Evolutionary conservation across 2,329 filamentous ascomycete genomes (phyloP), one percentile per base, ranked within the genome.

Genomic region (Penicillium freii): DNA sequence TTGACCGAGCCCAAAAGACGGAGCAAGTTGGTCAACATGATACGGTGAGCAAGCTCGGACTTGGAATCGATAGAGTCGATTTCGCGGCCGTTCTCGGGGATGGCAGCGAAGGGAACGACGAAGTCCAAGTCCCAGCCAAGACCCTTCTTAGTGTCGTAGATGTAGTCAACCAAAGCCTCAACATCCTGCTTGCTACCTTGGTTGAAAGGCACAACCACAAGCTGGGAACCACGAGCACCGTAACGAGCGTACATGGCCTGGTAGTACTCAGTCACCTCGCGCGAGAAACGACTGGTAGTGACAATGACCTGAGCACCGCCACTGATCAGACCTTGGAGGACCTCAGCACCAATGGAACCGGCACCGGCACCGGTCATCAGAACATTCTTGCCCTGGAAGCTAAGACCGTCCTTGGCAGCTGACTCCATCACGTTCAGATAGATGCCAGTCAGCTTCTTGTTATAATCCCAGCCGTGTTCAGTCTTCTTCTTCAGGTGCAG

Each of bases 281-380:
- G 90, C 17, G 94, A 99, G 82, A 94, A 99, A 66, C 94, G 88
- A 71, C 91, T 96, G 19, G 94, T 99, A 15, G 94, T 99, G 58
- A 99, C 95, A 51, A 97, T 82, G 40, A 99, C 95, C 81, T 94
- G 95, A 65, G 94, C 94, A 73, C 94, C 94, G 78, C 95, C 94
- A 71, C 91, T 96, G 76, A 99, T 92, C 62, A 99, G 83, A 57
- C 94, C 94, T 77, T 97, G 92, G 15, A 99, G 84, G 52, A 99
- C 94, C 69, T 97, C 94, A 36, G 94, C 94, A 74, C 94, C 94
- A 66, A 99, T 99, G 51, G 94, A 99, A 44, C 95, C 95, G 64
- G 92, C 94, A 77, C 94, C 94, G 65, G 94, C 94, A 79, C 94
- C 94, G 61, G 94, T 99, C 92, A 99, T 99, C 65, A 99, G 85